Evolutionary conservation across 2,329 filamentous ascomycete genomes (phyloP).

Genomic region (Colletotrichum melonis): DNA sequence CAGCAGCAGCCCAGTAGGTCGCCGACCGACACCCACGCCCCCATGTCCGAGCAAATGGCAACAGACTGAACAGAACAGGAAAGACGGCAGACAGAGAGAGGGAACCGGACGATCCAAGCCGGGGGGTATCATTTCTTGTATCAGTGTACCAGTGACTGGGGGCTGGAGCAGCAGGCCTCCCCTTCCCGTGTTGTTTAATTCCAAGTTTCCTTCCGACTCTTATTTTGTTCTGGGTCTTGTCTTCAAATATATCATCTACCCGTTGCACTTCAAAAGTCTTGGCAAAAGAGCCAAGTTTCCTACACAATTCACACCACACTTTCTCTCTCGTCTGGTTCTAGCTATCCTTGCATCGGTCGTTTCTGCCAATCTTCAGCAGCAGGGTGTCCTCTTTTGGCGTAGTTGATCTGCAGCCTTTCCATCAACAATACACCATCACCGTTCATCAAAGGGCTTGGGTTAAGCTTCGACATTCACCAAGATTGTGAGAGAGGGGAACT

Average conservation of each 20-base stretch:
- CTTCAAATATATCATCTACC: conserved; percentile 28
- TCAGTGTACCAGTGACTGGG: not conserved
- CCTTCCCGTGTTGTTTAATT: not conserved
- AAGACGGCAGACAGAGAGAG: not conserved
- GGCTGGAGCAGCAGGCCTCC: conserved; percentile 19
- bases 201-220: not conserved
- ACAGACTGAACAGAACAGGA: not conserved
- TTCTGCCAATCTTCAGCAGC: not conserved
- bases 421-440: not conserved
- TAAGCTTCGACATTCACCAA: not conserved
- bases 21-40: not conserved
- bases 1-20: not conserved
- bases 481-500: not conserved
- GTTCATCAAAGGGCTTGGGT: not conserved
- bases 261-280: conserved; percentile 13
- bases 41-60: conserved; percentile 16
- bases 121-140: not conserved
- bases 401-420: conserved; percentile 28
- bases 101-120: not conserved
- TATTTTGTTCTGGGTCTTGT: not conserved
- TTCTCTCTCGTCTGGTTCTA: no score
- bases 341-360: conserved; percentile 2
- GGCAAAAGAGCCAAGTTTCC: not conserved
- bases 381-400: not conserved
- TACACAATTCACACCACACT: not conserved